Percentiles rank a stretch among this genome's conserved stretches.
phyloP scores from a whole-genome alignment of 345 rosid genomes.

The Murraya koenigii region DNA sequence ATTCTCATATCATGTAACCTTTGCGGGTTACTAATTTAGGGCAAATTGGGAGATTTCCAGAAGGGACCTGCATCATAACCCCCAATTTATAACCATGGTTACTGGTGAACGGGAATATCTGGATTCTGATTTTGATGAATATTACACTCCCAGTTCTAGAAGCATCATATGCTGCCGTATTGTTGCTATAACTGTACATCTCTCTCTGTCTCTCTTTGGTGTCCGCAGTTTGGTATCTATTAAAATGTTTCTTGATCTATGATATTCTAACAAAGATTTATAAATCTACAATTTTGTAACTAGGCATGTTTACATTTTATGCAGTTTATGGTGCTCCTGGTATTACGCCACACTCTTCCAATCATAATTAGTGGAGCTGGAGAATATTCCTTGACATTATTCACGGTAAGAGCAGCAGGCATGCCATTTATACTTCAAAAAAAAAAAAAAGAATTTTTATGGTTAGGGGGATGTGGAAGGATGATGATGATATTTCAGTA shows the following conservation, averaged over 20 bases:
- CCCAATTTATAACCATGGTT: slow-evolving; percentile 47
- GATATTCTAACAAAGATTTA: background rate
- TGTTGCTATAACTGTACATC: slow-evolving; percentile 59
- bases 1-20: background rate
- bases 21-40: slow-evolving; percentile 24
- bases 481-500: background rate
- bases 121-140: slow-evolving; percentile 46
- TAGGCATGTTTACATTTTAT: slow-evolving; percentile 1
- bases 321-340: slow-evolving; percentile 71
- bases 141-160: slow-evolving; percentile 42
- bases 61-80: slow-evolving; percentile 44
- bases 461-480: background rate
- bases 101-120: slow-evolving; percentile 33
- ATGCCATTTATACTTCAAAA: background rate
- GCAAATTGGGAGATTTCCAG: slow-evolving; percentile 63
- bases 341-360: slow-evolving; percentile 72
- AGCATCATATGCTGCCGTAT: slow-evolving; percentile 69
- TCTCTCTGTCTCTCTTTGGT: background rate
- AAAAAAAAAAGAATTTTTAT: background rate
- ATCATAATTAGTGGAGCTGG: slow-evolving; percentile 47
- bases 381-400: slow-evolving; percentile 53
- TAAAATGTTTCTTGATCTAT: background rate
- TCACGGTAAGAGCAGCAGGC: slow-evolving; percentile 42
- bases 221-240: background rate
- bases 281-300: background rate